Evolutionary conservation across 108 stramenopile species (phyloP), one percentile per base, ranked within the genome.

Genomic region (Discostella stelligeroides): DNA sequence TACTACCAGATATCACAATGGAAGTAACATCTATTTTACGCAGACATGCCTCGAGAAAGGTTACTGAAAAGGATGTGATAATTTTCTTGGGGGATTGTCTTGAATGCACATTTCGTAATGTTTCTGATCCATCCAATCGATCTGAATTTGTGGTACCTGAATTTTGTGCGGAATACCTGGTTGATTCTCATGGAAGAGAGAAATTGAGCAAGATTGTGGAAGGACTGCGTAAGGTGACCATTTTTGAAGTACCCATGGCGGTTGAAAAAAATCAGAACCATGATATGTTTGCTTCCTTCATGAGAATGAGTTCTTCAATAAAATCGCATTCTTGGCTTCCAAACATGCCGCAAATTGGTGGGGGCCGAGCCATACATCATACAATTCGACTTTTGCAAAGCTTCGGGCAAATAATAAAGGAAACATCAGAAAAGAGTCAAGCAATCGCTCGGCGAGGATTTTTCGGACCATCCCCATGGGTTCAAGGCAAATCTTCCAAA

Each of bases 1-100:
- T 73, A 4, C 21, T 82, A 10, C 79, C 82, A 17, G 79, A 81
- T 20, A 13, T 85, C 11, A 77, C 78, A 2, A 40, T 50, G 18
- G 13, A 61, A 14, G 24, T 80, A 12, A 50, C 66, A 7, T 34
- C 67, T 29, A 72, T 72, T 60, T 55, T 79, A 14, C 47, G 34
- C 13, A 56, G 67, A 18, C 54, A 54, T 60, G 51, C 73, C 11
- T 1, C 18, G 7, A 55, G 25, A 11, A 18, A 57, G 37, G 48
- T 66, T 20, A 13, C 12, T 21, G 71, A 72, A 21, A 43, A 25
- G n/a, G 68, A 80, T 64, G 68, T 73, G 28, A 42, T 57, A 9
- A 18, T 63, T 23, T 86, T 81, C 56, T 43, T 86, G 20, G 82
- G 82, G 15, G 82, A 83, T 62, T 73, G 61, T 42, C 34, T 86